Evolutionary conservation across 441 rosid species (phyloP).

Genomic region (Euphorbia celastroides): DNA sequence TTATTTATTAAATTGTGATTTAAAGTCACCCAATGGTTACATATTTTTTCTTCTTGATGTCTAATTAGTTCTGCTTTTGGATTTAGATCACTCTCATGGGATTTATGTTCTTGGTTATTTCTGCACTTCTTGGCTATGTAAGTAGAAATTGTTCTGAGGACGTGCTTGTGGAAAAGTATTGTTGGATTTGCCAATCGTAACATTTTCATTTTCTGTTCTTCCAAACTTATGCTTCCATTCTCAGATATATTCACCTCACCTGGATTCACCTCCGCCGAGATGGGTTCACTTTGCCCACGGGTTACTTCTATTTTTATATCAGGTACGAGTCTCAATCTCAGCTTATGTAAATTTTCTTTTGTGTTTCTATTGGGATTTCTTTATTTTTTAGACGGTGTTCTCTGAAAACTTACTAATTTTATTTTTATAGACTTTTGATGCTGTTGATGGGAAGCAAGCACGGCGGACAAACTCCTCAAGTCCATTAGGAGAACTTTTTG

Average conservation of each 20-base stretch:
- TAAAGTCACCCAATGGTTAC: not conserved
- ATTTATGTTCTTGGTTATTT: slow-evolving; percentile 73
- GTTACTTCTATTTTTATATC: slow-evolving; percentile 87
- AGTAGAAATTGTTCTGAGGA: slow-evolving; percentile 28
- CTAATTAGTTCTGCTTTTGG: not conserved
- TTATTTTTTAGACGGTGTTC: slow-evolving; percentile 7
- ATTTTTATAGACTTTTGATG: slow-evolving; percentile 83
- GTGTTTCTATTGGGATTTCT: not conserved
- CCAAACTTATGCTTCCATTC: slow-evolving; percentile 4
- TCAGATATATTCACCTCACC: slow-evolving; percentile 82
- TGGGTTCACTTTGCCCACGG: slow-evolving; percentile 97
- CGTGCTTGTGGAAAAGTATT: not conserved
- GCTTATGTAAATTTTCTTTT: not conserved
- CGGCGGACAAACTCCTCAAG: slow-evolving; percentile 85
- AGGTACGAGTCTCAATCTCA: slow-evolving; percentile 42
- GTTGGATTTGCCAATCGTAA: not conserved
- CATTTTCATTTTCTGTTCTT: not conserved
- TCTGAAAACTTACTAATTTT: slow-evolving; percentile 8
- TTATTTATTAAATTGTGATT: not conserved
- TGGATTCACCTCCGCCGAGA: slow-evolving; percentile 92
- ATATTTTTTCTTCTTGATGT: not conserved
- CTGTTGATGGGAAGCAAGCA: slow-evolving; percentile 99
- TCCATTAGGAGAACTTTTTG: slow-evolving; percentile 95
- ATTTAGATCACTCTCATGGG: slow-evolving; percentile 85
- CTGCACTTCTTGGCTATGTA: slow-evolving; percentile 88